Evolutionary conservation across 2,329 filamentous ascomycete genomes (phyloP), one percentile per base, ranked within the genome.

Genomic region (Botryotinia globosa): DNA sequence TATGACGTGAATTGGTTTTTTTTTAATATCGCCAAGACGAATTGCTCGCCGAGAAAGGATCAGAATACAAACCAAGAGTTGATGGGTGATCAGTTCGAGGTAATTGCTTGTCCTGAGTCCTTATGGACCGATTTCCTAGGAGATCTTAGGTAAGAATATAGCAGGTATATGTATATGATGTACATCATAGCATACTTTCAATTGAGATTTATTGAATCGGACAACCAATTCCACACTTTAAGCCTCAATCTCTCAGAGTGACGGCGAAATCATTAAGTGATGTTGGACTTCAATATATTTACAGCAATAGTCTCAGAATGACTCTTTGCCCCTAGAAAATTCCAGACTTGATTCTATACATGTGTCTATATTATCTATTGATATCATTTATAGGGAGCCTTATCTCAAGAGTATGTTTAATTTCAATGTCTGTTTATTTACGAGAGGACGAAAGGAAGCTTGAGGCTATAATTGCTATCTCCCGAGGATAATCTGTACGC

Each of bases 1-100:
- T 7, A 16, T 54, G 0, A 6, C 5, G 6, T 54, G 12, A n/a
- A n/a, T n/a, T 3, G 2, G 5, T 16, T 3, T 3, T 3, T 3
- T n/a, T 54, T n/a, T 0, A n/a, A n/a, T 16, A 0, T n/a, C 48
- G 1, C 12, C 25, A 54, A 25, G 25, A 5, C 12, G 16, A 16
- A 25, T 2, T n/a, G 16, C 32, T 37, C 9, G 20, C 9, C 6
- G 58, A 37, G 10, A 14, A 37, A 22, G 32, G 9, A 61, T 37
- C 0, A 14, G 32, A 25, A 32, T 37, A 22, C 10, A 61, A 18
- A 16, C 5, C 5, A 20, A 3, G 2, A 9, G 32, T 37, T 18
- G 37, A 37, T 34, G 18, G 20, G 25, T 14, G 32, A 25, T 22
- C 3, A 7, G 0, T 12, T 59, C 6, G 29, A 56, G 32, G 1